Percentiles rank a stretch among this genome's conserved stretches.
These are phyloP conservation scores for Phycomyces nitens DNA, from an alignment of 192 early-diverging fungal genomes.

Conservation along the genomic window DNA sequence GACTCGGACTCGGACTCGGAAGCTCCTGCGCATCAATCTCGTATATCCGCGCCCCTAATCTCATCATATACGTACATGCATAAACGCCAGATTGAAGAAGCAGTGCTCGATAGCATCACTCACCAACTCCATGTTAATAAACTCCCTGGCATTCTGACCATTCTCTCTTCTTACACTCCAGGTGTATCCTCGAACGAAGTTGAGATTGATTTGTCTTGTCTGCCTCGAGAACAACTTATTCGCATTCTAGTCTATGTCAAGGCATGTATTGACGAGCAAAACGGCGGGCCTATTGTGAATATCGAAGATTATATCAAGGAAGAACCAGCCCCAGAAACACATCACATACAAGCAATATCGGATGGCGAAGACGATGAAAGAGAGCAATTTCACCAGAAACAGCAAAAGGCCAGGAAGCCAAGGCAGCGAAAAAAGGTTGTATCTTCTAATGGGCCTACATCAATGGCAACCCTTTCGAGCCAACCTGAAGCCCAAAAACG, in stretches of 20 bases:
- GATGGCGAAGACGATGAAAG: neutral
- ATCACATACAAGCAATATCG: neutral
- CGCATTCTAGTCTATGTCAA: conserved; percentile 26
- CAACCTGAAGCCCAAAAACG: too few relatives aligned
- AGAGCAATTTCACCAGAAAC: neutral
- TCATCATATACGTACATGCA: conserved; percentile 23
- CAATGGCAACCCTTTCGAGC: neutral
- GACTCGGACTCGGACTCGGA: conserved; percentile 28
- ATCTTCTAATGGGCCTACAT: neutral
- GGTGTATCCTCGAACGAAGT: conserved; percentile 10
- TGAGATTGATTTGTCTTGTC: conserved; percentile 23
- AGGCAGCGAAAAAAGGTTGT: neutral
- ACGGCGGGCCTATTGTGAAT: conserved; percentile 14
- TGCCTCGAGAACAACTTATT: conserved; percentile 15
- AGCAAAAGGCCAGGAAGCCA: neutral
- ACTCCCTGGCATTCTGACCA: conserved; percentile 23
- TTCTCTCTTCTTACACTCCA: conserved; percentile 13
- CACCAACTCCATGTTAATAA: conserved; percentile 20
- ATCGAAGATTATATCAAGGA: conserved; percentile 6
- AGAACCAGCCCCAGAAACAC: too few relatives aligned
- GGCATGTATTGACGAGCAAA: conserved; percentile 15
- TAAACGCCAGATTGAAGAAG: conserved; percentile 16
- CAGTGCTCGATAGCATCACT: conserved; percentile 24
- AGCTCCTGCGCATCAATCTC: neutral
- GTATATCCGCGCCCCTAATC: neutral